Evolutionary conservation across 2,329 filamentous ascomycete species (phyloP).

Genomic region (Emmonsiellopsis sp.): DNA sequence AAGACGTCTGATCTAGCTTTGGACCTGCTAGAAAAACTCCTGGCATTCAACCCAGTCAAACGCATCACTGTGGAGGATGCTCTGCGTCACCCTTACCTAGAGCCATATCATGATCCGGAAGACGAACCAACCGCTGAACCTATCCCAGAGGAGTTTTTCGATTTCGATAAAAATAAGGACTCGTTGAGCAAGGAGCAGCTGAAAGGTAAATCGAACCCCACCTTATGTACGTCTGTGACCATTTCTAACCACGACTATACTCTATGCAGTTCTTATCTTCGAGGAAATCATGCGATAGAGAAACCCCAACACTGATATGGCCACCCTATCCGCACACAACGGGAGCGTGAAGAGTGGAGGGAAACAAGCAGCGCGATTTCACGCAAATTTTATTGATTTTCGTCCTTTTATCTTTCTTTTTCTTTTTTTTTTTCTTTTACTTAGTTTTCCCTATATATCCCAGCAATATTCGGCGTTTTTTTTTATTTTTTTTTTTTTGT

Average conservation of each 20-base stretch:
- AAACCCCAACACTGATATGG: neutral
- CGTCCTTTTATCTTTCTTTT: neutral
- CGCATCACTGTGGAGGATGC: constrained; percentile 97
- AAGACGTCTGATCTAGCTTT: constrained; percentile 97
- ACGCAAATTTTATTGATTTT: neutral
- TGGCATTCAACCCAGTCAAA: constrained; percentile 98
- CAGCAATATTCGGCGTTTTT: neutral
- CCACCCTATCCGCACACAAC: neutral
- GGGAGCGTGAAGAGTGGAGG: neutral
- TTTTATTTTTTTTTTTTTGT: too few species aligned
- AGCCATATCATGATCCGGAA: constrained; percentile 97
- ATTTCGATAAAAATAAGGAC: constrained; percentile 99
- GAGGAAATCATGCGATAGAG: constrained; percentile 83
- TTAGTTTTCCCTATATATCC: neutral
- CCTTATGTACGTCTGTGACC: neutral
- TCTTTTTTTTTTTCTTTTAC: neutral
- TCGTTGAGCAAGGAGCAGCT: constrained; percentile 95
- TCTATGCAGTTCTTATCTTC: constrained; percentile 65
- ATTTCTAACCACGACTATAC: constrained; percentile 7
- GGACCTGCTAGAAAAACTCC: constrained; percentile 86
- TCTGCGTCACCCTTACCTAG: constrained; percentile 92
- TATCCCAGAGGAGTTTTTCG: constrained; percentile 98
- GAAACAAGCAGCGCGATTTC: neutral
- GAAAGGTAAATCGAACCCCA: constrained; percentile 52
- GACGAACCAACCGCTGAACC: constrained; percentile 94